Evolutionary conservation across 208 protist genomes (phyloP).

Genomic region (Leishmania braziliensis): DNA sequence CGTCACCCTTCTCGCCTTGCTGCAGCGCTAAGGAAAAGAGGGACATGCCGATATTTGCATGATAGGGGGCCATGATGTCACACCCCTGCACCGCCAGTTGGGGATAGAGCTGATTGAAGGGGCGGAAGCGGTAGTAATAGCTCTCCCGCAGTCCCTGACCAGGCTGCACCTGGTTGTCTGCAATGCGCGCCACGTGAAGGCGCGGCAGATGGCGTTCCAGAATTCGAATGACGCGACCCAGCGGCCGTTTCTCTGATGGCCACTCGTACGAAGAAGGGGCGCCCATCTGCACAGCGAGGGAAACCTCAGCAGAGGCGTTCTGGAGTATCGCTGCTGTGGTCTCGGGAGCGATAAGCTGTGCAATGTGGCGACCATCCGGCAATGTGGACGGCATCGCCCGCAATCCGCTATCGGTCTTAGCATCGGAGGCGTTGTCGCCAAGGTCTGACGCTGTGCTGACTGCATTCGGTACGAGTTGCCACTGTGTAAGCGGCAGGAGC

Average conservation of each 20-base stretch:
- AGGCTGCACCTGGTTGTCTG: constrained; percentile 36
- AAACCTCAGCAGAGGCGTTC: constrained; percentile 23
- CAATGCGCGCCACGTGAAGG: constrained; percentile 48
- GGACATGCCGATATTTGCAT: constrained; percentile 34
- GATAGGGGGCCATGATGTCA: constrained; percentile 51
- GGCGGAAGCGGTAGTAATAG: constrained; percentile 70
- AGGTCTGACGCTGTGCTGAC: no score
- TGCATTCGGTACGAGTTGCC: not conserved
- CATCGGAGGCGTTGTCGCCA: constrained; percentile 1
- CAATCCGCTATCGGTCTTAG: constrained; percentile 5
- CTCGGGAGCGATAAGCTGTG: constrained; percentile 39
- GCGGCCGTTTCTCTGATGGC: constrained; percentile 28
- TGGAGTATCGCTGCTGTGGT: not conserved
- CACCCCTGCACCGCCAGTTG: constrained; percentile 60
- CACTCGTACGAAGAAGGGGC: constrained; percentile 36
- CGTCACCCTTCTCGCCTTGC: constrained; percentile 13
- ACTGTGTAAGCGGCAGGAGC: constrained; percentile 33
- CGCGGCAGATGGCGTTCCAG: constrained; percentile 44
- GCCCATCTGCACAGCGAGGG: constrained; percentile 33
- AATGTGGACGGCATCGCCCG: constrained; percentile 34
- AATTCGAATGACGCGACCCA: constrained; percentile 50
- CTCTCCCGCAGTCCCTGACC: constrained; percentile 35
- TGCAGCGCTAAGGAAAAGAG: constrained; percentile 56
- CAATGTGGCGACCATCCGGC: constrained; percentile 56
- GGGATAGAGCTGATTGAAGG: constrained; percentile 64